Evolutionary conservation across 1,284 basidiomycete species (phyloP).

Genomic region (Hortiboletus rubellus): DNA sequence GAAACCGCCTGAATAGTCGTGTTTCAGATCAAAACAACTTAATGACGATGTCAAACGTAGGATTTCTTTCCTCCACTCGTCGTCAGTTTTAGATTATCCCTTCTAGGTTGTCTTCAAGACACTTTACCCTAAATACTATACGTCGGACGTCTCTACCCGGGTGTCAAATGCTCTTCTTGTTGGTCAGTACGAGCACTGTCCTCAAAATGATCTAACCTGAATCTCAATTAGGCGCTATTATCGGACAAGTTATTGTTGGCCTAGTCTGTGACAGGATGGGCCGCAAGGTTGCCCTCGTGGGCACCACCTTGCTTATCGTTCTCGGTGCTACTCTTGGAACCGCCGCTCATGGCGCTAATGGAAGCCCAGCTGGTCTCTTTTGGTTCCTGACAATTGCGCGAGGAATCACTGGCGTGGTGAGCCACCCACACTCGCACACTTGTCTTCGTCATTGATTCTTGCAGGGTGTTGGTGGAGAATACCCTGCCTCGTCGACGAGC

Average conservation of each 20-base stretch:
- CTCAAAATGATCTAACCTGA: slow-evolving; percentile 12
- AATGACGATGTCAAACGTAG: slow-evolving; percentile 64
- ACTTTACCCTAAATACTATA: slow-evolving; percentile 62
- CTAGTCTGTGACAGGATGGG: slow-evolving; percentile 72
- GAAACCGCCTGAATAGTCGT: slow-evolving; percentile 3
- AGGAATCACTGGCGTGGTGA: slow-evolving; percentile 69
- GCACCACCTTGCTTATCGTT: slow-evolving; percentile 70
- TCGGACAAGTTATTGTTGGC: slow-evolving; percentile 70
- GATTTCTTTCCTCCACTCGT: slow-evolving; percentile 7
- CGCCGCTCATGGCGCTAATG: slow-evolving; percentile 64
- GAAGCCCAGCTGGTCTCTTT: slow-evolving; percentile 61
- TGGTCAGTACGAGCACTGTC: slow-evolving; percentile 43
- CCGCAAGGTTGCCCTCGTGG: slow-evolving; percentile 68
- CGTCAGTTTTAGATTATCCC: slow-evolving; percentile 3
- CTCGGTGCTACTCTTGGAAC: slow-evolving; percentile 72
- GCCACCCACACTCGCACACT: slow-evolving; percentile 21
- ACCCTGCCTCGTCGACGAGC: slow-evolving; percentile 68
- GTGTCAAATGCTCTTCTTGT: slow-evolving; percentile 76
- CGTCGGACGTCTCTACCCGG: slow-evolving; percentile 59
- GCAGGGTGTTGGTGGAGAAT: slow-evolving; percentile 75
- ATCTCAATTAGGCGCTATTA: slow-evolving; percentile 52
- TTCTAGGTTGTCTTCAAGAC: slow-evolving; percentile 59
- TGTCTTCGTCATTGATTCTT: slow-evolving; percentile 4
- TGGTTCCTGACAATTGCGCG: slow-evolving; percentile 78
- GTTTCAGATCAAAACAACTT: slow-evolving; percentile 65